Evolutionary conservation across 129 eudicot species (phyloP).

Genomic region (Flaveria ramosissima): DNA sequence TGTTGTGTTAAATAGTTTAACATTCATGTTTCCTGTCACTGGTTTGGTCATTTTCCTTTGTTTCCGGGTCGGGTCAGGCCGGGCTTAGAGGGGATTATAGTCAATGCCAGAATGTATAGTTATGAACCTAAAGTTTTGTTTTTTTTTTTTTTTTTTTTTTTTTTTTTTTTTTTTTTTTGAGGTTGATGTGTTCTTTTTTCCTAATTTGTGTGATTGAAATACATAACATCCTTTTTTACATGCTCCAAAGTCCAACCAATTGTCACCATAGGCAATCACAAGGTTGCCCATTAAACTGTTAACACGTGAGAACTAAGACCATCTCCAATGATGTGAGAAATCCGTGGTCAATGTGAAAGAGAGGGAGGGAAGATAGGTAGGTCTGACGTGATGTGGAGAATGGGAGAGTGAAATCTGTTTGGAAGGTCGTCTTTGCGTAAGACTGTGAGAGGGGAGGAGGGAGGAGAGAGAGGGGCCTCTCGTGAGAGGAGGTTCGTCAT

Average conservation of each 20-base stretch:
- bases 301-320: too few relatives aligned
- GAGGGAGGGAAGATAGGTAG: too few relatives aligned
- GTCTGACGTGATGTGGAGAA: too few relatives aligned
- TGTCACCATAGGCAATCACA: too few relatives aligned
- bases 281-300: too few relatives aligned
- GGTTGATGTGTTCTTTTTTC: conserved; percentile 19
- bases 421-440: too few relatives aligned
- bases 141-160: conserved; percentile 5
- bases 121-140: conserved; percentile 29
- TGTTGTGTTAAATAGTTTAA: conserved; percentile 38
- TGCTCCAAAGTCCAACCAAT: background rate
- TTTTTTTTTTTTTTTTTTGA: conserved; percentile 2
- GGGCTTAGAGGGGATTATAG: conserved; percentile 3
- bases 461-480: too few relatives aligned
- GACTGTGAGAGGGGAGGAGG: too few relatives aligned
- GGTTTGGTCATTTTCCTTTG: conserved; percentile 30
- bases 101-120: conserved; percentile 41
- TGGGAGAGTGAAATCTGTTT: too few relatives aligned
- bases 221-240: conserved; percentile 18
- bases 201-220: conserved; percentile 25
- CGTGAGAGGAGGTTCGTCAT: too few relatives aligned
- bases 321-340: too few relatives aligned
- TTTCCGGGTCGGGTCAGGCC: conserved; percentile 9
- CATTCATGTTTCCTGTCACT: conserved; percentile 47
- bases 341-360: too few relatives aligned